Conservation (phyloP, 768 basidiomycete genomes). For the Tricholoma sp. region DNA sequence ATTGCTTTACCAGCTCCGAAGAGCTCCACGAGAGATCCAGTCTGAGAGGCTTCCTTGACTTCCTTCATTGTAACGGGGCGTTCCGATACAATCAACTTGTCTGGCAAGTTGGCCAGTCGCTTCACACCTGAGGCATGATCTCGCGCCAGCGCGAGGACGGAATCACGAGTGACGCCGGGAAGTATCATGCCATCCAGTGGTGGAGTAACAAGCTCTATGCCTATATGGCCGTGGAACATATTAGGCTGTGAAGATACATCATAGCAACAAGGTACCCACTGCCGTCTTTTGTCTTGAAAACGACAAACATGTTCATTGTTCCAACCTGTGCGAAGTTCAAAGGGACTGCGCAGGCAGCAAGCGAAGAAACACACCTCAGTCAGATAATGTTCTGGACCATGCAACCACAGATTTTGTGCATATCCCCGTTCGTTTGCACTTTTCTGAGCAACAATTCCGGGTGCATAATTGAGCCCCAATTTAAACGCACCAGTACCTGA, state of each 20-base stretch:
- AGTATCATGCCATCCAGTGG: slow-evolving; percentile 90
- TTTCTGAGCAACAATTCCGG: slow-evolving; percentile 81
- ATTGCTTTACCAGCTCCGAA: slow-evolving; percentile 65
- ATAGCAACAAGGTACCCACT: slow-evolving; percentile 26
- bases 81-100: slow-evolving; percentile 57
- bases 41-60: slow-evolving; percentile 49
- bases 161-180: slow-evolving; percentile 88
- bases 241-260: not conserved
- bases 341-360: not conserved
- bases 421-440: slow-evolving; percentile 74
- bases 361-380: slow-evolving; percentile 36
- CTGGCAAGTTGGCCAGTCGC: slow-evolving; percentile 45
- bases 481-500: slow-evolving; percentile 84
- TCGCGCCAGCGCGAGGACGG: slow-evolving; percentile 65
- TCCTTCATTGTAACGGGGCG: slow-evolving; percentile 74
- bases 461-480: slow-evolving; percentile 85
- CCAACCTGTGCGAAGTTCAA: slow-evolving; percentile 60
- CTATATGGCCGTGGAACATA: slow-evolving; percentile 26
- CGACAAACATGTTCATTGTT: slow-evolving; percentile 90
- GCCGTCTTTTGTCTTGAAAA: slow-evolving; percentile 67
- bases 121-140: slow-evolving; percentile 50
- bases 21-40: slow-evolving; percentile 72
- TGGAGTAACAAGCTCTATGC: slow-evolving; percentile 81
- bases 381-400: slow-evolving; percentile 60
- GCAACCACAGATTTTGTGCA: slow-evolving; percentile 86